Percentiles rank a stretch among this genome's conserved stretches.
phyloP scores from a whole-genome alignment of 2,329 filamentous ascomycete species.

The Venturia aucupariae region DNA sequence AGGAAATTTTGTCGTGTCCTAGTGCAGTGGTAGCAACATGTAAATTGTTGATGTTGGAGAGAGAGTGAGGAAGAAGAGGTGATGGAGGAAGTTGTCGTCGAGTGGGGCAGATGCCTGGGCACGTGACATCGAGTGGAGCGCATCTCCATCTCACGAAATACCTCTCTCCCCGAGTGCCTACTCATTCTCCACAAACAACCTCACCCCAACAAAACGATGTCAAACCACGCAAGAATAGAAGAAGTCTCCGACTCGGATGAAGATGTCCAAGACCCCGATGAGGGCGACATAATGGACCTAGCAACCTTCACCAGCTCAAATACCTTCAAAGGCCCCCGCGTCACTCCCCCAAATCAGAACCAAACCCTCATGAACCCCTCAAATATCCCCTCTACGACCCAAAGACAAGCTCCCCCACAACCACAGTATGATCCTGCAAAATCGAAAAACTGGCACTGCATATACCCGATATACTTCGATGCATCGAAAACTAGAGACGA shows the following conservation, averaged over 20 bases:
- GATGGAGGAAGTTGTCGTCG: too few relatives aligned
- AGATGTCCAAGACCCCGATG: conserved; percentile 53
- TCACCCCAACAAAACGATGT: conserved; percentile 45
- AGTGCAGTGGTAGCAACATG: too few relatives aligned
- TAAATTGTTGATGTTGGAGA: too few relatives aligned
- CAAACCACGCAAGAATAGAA: conserved; percentile 74
- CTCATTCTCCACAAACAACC: not conserved
- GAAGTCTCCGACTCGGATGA: conserved; percentile 78
- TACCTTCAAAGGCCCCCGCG: conserved; percentile 22
- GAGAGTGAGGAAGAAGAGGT: too few relatives aligned
- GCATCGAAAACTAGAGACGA: conserved; percentile 61
- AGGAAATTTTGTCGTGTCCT: too few relatives aligned
- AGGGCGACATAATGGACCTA: conserved; percentile 72
- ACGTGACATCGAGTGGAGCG: not conserved
- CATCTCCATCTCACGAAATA: not conserved
- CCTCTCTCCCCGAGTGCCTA: not conserved
- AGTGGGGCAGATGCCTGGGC: too few relatives aligned
- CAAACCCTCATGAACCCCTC: conserved; percentile 27
- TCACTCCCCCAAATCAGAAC: conserved; percentile 29
- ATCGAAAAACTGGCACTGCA: conserved; percentile 69
- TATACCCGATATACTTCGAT: conserved; percentile 97
- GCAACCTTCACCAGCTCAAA: conserved; percentile 48
- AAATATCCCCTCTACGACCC: conserved; percentile 18
- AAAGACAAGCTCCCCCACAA: conserved; percentile 22
- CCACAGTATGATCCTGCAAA: conserved; percentile 23